Evolutionary conservation across 2,329 filamentous ascomycete genomes (phyloP).

Genomic region (Dactylellina drechsleri): DNA sequence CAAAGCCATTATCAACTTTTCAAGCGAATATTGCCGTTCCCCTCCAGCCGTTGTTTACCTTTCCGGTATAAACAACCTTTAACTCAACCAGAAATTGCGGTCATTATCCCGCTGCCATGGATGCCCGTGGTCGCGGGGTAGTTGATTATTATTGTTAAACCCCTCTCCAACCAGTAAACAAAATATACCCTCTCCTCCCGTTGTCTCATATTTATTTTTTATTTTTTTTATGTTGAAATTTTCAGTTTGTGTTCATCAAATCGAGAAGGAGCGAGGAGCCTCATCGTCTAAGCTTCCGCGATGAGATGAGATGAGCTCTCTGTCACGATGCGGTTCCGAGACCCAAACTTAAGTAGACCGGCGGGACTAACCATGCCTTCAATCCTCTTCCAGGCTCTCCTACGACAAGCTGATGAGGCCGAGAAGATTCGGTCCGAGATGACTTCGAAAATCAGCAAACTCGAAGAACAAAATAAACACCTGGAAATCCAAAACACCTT

Average conservation of each 20-base stretch:
- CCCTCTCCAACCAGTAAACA: conserved; percentile 44
- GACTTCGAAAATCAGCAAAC: conserved; percentile 75
- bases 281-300: conserved; percentile 20
- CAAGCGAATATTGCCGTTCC: conserved; percentile 33
- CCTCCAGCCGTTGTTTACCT: conserved; percentile 35
- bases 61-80: conserved; percentile 44
- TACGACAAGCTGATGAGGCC: conserved; percentile 90
- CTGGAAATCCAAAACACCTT: conserved; percentile 80
- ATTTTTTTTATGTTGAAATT: neutral
- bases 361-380: conserved; percentile 45
- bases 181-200: conserved; percentile 10
- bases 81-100: conserved; percentile 28
- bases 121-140: conserved; percentile 51
- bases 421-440: conserved; percentile 83
- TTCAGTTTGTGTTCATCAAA: conserved; percentile 28
- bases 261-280: conserved; percentile 42
- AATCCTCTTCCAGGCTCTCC: conserved; percentile 73
- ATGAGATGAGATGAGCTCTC: conserved; percentile 54
- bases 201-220: conserved; percentile 1
- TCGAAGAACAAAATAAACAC: conserved; percentile 77
- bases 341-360: conserved; percentile 39
- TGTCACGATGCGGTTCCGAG: conserved; percentile 42
- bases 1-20: conserved; percentile 23
- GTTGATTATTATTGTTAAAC: conserved; percentile 18
- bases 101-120: conserved; percentile 45